These are phyloP conservation scores for Curvularia sp. DNA, from an alignment of 2,329 filamentous ascomycete species.

Conservation along the genomic window DNA sequence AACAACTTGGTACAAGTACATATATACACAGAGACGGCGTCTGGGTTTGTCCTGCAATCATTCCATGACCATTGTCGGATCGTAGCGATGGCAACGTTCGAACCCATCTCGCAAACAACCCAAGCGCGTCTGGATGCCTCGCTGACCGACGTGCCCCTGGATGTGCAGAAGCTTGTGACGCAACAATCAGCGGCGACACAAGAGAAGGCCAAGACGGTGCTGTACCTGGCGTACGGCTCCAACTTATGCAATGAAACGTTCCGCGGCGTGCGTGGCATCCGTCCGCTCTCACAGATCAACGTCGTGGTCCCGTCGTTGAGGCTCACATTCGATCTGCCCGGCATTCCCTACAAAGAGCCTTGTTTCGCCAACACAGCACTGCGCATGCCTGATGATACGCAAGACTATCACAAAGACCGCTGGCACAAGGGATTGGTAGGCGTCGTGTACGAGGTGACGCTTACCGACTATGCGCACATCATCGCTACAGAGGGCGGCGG, in stretches of 20 bases:
- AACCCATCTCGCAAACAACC: conserved; percentile 31
- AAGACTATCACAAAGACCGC: conserved; percentile 60
- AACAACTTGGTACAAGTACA: neutral
- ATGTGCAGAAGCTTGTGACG: conserved; percentile 26
- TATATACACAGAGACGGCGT: neutral
- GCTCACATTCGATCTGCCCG: conserved; percentile 85
- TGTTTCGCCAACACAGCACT: conserved; percentile 85
- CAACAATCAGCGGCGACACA: conserved; percentile 20
- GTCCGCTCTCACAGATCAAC: conserved; percentile 79
- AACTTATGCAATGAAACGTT: conserved; percentile 86
- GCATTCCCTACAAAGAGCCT: conserved; percentile 85
- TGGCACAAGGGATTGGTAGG: conserved; percentile 89
- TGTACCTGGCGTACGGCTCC: conserved; percentile 78
- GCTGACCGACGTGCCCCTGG: conserved; percentile 37
- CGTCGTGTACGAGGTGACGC: conserved; percentile 93
- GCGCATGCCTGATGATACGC: conserved; percentile 52
- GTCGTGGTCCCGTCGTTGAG: conserved; percentile 80
- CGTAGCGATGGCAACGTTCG: conserved; percentile 19
- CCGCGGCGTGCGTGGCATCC: conserved; percentile 76
- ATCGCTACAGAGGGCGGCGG: conserved; percentile 91
- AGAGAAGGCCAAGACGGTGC: conserved; percentile 47
- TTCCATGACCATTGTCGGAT: neutral
- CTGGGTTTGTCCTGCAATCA: neutral
- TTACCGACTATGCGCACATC: conserved; percentile 81
- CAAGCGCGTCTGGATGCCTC: conserved; percentile 45